Conservation (phyloP, 768 basidiomycete genomes). For the Psilocybe cyanescens region DNA sequence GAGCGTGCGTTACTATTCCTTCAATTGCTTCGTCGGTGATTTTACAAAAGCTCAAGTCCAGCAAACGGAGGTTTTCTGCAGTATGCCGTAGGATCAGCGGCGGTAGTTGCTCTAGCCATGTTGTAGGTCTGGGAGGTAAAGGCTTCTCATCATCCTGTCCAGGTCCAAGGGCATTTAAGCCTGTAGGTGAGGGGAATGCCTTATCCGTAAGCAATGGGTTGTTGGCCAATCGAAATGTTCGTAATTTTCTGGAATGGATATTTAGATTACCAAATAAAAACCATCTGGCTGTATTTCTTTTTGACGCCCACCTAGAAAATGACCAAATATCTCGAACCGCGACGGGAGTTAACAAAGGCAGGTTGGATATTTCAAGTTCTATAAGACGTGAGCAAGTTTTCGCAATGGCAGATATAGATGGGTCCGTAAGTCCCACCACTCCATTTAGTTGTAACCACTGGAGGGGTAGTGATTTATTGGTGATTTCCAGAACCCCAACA, state of each 20-base stretch:
- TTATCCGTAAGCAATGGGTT: slow-evolving; percentile 80
- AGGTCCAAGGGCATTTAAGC: slow-evolving; percentile 22
- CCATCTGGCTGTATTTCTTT: background rate
- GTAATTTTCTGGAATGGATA: slow-evolving; percentile 57
- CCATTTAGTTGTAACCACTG: slow-evolving; percentile 78
- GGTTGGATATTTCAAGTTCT: slow-evolving; percentile 79
- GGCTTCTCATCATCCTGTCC: slow-evolving; percentile 45
- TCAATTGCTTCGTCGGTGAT: slow-evolving; percentile 79
- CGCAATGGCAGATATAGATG: slow-evolving; percentile 69
- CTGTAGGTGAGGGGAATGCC: slow-evolving; percentile 66
- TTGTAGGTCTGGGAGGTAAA: slow-evolving; percentile 56
- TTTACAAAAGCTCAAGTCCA: slow-evolving; percentile 79
- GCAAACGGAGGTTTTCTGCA: slow-evolving; percentile 74
- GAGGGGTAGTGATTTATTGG: slow-evolving; percentile 66
- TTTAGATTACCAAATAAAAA: background rate
- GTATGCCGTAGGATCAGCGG: slow-evolving; percentile 65
- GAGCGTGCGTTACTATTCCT: slow-evolving; percentile 76
- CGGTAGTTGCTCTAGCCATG: slow-evolving; percentile 65
- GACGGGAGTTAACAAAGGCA: slow-evolving; percentile 66
- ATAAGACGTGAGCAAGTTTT: slow-evolving; percentile 76
- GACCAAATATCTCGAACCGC: slow-evolving; percentile 83
- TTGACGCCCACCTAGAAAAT: slow-evolving; percentile 58
- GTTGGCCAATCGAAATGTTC: slow-evolving; percentile 76
- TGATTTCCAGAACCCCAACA: slow-evolving; percentile 73
- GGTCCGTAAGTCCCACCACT: slow-evolving; percentile 62